These are phyloP conservation scores for Colletotrichum sansevieriae DNA, from an alignment of 2,329 filamentous ascomycete genomes.

Conservation along the genomic window DNA sequence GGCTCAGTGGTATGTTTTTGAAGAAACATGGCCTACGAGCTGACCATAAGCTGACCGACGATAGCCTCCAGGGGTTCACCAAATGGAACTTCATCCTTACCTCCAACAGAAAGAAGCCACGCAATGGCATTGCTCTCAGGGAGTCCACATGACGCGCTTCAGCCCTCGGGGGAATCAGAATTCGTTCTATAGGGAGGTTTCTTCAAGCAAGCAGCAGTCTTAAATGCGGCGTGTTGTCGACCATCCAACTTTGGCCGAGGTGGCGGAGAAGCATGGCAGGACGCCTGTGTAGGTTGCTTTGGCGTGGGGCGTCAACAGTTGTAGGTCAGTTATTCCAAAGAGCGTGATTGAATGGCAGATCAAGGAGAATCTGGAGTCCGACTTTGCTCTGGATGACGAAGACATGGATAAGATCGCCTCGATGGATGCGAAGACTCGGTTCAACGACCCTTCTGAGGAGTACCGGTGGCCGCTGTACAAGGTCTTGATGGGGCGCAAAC, in stretches of 20 bases:
- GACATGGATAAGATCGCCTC: not conserved
- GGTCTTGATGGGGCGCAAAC: not conserved
- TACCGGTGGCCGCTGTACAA: not conserved
- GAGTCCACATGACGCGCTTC: slow-evolving; percentile 50
- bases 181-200: slow-evolving; percentile 48
- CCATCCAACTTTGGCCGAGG: slow-evolving; percentile 45
- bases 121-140: slow-evolving; percentile 44
- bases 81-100: slow-evolving; percentile 64
- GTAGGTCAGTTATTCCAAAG: slow-evolving; percentile 52
- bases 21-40: fast-evolving
- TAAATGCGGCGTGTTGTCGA: slow-evolving; percentile 48
- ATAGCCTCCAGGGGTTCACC: slow-evolving; percentile 54
- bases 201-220: slow-evolving; percentile 49
- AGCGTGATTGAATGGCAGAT: slow-evolving; percentile 46
- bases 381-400: not conserved
- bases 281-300: slow-evolving; percentile 50
- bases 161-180: slow-evolving; percentile 50
- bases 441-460: not conserved
- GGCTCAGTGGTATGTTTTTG: not conserved
- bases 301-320: slow-evolving; percentile 49
- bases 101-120: slow-evolving; percentile 45
- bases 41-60: not conserved
- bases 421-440: not conserved
- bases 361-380: not conserved
- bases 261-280: slow-evolving; percentile 48